These are phyloP conservation scores for Pseudomassariella vexata DNA, from an alignment of 2,329 filamentous ascomycete species.

Conservation along the genomic window DNA sequence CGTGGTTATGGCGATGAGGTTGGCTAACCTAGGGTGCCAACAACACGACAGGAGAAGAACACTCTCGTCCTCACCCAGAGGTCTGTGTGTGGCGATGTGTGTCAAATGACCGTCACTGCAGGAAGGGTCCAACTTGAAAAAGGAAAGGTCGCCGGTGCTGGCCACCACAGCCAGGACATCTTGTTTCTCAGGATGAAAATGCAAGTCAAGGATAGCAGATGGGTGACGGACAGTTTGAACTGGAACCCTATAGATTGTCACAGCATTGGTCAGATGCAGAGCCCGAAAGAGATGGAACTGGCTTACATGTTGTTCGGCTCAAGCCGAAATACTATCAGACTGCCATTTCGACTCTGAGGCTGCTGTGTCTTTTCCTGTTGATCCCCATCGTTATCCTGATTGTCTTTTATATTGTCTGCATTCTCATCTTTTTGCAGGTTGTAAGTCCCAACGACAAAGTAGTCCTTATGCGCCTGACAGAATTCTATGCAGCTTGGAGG, in stretches of 20 bases:
- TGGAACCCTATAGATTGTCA: conserved; percentile 40
- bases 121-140: conserved; percentile 47
- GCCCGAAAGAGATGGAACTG: conserved; percentile 8
- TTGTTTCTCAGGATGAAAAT: conserved; percentile 58
- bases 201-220: conserved; percentile 77
- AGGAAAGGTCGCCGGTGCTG: conserved; percentile 64
- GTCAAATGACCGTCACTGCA: conserved; percentile 13
- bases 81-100: conserved; percentile 37
- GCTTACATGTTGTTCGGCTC: conserved; percentile 51
- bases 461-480: conserved; percentile 53
- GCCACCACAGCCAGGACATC: conserved; percentile 68
- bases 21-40: conserved; percentile 57
- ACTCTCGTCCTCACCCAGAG: conserved; percentile 45
- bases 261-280: too few relatives aligned
- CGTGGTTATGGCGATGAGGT: conserved; percentile 63
- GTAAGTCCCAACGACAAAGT: conserved; percentile 82
- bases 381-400: conserved; percentile 15
- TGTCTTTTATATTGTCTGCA: conserved; percentile 11
- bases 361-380: conserved; percentile 24
- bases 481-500: conserved; percentile 78
- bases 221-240: conserved; percentile 57
- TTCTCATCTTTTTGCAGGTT: conserved; percentile 52
- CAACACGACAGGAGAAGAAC: conserved; percentile 66
- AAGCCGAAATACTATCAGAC: conserved; percentile 61
- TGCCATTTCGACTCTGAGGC: conserved; percentile 65